Conservation (phyloP, 2,329 filamentous ascomycete genomes). For the Cladosporium colombiae region DNA sequence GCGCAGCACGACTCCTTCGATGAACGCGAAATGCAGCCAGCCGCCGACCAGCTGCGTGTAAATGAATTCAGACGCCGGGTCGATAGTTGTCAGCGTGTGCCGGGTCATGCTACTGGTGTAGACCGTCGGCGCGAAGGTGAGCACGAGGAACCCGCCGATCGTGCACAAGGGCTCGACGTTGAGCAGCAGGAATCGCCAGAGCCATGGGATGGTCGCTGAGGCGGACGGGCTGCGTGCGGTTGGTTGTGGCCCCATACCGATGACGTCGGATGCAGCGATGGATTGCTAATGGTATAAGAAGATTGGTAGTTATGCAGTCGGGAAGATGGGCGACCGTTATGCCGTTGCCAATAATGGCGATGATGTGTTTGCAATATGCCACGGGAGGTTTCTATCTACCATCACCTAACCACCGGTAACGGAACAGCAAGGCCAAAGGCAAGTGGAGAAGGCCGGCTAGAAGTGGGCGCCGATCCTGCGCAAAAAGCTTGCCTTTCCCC, state of each 20-base stretch:
- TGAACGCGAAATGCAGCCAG: conserved; percentile 35
- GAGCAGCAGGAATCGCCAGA: conserved; percentile 32
- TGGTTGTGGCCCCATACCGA: background rate
- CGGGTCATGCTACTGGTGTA: conserved; percentile 31
- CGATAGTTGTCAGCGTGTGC: conserved; percentile 25
- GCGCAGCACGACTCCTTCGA: conserved; percentile 31
- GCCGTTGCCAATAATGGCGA: background rate
- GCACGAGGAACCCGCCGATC: conserved; percentile 29
- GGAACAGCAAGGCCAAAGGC: background rate
- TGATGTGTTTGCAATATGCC: background rate
- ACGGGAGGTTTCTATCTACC: background rate
- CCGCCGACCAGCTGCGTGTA: conserved; percentile 35
- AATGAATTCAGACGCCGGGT: conserved; percentile 30
- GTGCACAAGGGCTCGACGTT: conserved; percentile 33
- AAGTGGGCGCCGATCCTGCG: conserved; percentile 11
- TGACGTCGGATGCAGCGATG: background rate
- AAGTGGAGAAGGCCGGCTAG: conserved; percentile 14
- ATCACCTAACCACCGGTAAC: background rate
- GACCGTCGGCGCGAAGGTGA: conserved; percentile 25
- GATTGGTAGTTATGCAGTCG: background rate
- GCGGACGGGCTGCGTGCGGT: conserved; percentile 23
- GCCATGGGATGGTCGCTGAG: conserved; percentile 27
- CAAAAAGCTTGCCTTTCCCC: conserved; percentile 4
- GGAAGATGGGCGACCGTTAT: background rate
- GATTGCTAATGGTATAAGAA: background rate